A percentile compares a stretch with the other conserved stretches of the same genome.
phyloP scores from a whole-genome alignment of 768 basidiomycete genomes.

The Dioszegia hungarica region DNA sequence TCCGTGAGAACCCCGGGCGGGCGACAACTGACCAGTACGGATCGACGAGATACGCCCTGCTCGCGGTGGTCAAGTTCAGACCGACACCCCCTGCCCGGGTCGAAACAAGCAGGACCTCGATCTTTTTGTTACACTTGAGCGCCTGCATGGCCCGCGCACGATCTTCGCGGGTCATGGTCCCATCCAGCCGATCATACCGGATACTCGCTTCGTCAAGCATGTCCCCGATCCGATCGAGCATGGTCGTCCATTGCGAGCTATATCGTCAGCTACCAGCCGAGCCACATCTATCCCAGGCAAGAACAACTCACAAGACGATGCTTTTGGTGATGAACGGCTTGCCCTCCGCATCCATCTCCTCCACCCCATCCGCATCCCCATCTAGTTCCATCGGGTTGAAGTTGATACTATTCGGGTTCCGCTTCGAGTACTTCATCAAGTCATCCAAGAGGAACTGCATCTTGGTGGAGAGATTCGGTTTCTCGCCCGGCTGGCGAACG shows the following conservation, averaged over 20 bases:
- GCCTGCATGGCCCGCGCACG: constrained; percentile 86
- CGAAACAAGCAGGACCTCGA: constrained; percentile 92
- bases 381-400: constrained; percentile 60
- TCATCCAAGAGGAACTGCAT: constrained; percentile 76
- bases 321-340: constrained; percentile 75
- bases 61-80: constrained; percentile 85
- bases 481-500: constrained; percentile 33
- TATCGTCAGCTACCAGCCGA: not conserved
- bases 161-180: constrained; percentile 96
- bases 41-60: constrained; percentile 94
- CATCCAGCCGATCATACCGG: constrained; percentile 85
- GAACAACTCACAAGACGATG: constrained; percentile 83
- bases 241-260: constrained; percentile 90
- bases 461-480: constrained; percentile 66
- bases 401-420: constrained; percentile 80
- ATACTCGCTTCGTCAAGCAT: constrained; percentile 77
- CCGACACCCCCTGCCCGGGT: constrained; percentile 96
- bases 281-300: not conserved
- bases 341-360: constrained; percentile 71
- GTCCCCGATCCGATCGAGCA: constrained; percentile 69
- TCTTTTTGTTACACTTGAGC: constrained; percentile 78
- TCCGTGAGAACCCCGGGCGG: not conserved
- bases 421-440: constrained; percentile 70
- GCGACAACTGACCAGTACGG: constrained; percentile 79
- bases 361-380: constrained; percentile 60